phyloP scores from a whole-genome alignment of 345 rosid species.

The Euclidium syriacum region DNA sequence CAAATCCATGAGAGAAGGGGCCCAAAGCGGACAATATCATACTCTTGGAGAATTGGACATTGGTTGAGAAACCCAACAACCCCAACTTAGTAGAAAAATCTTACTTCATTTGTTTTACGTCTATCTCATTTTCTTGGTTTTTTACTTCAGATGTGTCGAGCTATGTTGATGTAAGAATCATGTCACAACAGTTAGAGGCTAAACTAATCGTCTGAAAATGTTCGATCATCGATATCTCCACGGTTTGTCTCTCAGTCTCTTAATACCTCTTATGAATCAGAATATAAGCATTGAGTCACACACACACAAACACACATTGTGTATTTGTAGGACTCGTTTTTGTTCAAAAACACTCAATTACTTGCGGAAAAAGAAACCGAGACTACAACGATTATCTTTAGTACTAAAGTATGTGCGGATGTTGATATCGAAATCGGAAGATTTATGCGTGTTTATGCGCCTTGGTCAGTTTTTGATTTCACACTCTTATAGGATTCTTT shows the following conservation, averaged over 20 bases:
- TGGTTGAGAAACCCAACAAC: too few species aligned
- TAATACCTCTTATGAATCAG: not conserved
- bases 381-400: slow-evolving; percentile 61
- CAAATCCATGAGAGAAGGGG: too few species aligned
- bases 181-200: slow-evolving; percentile 71
- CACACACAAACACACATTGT: too few species aligned
- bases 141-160: slow-evolving; percentile 40
- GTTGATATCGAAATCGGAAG: slow-evolving; percentile 81
- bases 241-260: slow-evolving; percentile 40
- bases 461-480: slow-evolving; percentile 49
- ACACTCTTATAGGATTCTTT: not conserved
- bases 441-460: slow-evolving; percentile 49
- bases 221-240: slow-evolving; percentile 35
- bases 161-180: slow-evolving; percentile 46
- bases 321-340: slow-evolving; percentile 37
- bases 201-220: slow-evolving; percentile 70
- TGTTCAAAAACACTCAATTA: slow-evolving; percentile 25
- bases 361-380: slow-evolving; percentile 29
- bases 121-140: slow-evolving; percentile 5
- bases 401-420: slow-evolving; percentile 60
- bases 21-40: too few species aligned
- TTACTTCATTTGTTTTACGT: too few species aligned
- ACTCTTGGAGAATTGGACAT: too few species aligned
- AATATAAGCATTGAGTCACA: not conserved
- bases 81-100: too few species aligned